These are phyloP conservation scores for Hymenoscyphus fraxineus DNA, from an alignment of 2,329 filamentous ascomycete genomes.

Conservation along the genomic window DNA sequence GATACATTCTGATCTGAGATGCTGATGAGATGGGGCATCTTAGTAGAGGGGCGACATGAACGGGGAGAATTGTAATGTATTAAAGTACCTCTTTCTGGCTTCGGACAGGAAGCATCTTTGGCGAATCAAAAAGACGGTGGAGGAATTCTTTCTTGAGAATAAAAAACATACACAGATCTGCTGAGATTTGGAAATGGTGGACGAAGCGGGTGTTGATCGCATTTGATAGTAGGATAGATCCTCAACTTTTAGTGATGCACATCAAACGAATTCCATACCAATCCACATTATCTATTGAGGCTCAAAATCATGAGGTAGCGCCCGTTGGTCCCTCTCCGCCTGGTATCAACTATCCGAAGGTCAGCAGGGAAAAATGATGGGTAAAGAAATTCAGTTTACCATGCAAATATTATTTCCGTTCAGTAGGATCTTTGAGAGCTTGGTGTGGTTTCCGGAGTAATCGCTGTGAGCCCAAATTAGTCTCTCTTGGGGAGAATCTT, in stretches of 20 bases:
- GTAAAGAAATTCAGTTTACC: slow-evolving; percentile 48
- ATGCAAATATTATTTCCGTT: slow-evolving; percentile 99
- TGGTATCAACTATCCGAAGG: slow-evolving; percentile 60
- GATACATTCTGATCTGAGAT: neutral
- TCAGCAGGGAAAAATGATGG: neutral
- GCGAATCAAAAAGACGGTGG: no score
- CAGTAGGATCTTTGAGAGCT: slow-evolving; percentile 88
- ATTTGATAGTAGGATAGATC: neutral
- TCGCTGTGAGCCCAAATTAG: slow-evolving; percentile 62
- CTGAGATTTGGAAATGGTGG: neutral
- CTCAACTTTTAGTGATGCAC: neutral
- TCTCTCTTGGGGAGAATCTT: neutral
- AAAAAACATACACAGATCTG: neutral
- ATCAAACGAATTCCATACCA: neutral
- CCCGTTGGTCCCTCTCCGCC: slow-evolving; percentile 66
- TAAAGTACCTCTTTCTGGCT: no score
- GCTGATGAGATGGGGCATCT: no score
- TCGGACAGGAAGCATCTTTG: no score
- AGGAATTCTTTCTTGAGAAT: neutral
- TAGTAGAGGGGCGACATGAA: no score
- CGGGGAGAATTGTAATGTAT: no score
- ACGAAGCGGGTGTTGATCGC: neutral
- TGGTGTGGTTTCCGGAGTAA: slow-evolving; percentile 81
- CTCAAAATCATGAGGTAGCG: slow-evolving; percentile 21
- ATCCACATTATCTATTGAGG: neutral